These are phyloP conservation scores for Backusella parvicylindrica DNA, from an alignment of 192 early-diverging fungal species.

Conservation along the genomic window DNA sequence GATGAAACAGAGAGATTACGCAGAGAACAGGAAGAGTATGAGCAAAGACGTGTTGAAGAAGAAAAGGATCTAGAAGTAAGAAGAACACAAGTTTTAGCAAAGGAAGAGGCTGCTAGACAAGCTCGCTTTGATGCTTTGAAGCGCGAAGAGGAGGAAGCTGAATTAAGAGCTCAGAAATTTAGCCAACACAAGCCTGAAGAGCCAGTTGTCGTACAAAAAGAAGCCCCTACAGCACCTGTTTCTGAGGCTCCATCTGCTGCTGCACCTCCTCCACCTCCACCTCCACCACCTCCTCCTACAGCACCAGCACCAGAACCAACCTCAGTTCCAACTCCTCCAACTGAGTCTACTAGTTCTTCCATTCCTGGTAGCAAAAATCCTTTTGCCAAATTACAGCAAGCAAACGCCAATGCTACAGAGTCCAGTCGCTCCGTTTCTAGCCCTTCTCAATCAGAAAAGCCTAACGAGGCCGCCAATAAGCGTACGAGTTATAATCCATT, in stretches of 20 bases:
- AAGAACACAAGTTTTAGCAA: conserved; percentile 10
- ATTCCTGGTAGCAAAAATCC: conserved; percentile 30
- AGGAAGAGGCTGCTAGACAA: conserved; percentile 10
- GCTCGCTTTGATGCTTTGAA: conserved; percentile 14
- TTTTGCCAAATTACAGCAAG: conserved; percentile 30
- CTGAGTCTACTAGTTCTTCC: background rate
- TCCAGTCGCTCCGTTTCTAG: background rate
- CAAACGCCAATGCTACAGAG: background rate
- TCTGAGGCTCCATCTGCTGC: background rate
- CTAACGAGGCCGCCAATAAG: conserved; percentile 17
- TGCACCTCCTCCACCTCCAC: conserved; percentile 12
- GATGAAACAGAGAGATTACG: conserved; percentile 1
- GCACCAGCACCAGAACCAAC: background rate
- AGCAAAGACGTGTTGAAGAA: conserved; percentile 6
- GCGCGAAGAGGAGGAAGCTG: conserved; percentile 6
- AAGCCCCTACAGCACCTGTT: background rate
- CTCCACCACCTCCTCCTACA: conserved; percentile 7
- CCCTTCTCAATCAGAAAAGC: conserved; percentile 5
- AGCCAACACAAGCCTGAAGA: conserved; percentile 7
- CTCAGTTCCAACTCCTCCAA: background rate
- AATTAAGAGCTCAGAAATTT: background rate
- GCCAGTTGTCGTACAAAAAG: background rate
- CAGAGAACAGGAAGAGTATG: conserved; percentile 10
- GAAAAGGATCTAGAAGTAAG: conserved; percentile 7
- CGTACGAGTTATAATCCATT: conserved; percentile 43